phyloP scores from a whole-genome alignment of 2,329 filamentous ascomycete species.

The Ampelomyces quisqualis region DNA sequence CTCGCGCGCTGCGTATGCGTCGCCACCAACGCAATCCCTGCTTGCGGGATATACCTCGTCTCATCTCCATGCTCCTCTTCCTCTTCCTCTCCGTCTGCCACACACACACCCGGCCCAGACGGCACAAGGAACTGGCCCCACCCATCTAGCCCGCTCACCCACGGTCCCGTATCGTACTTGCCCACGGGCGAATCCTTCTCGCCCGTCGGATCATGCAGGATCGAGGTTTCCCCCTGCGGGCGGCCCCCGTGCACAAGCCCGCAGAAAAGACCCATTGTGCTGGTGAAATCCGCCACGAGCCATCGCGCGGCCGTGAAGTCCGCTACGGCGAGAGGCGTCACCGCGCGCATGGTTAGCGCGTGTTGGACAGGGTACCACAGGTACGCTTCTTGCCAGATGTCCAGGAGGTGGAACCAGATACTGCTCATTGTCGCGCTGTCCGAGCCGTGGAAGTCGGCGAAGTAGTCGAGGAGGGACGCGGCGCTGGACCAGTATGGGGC shows the following conservation, averaged over 20 bases:
- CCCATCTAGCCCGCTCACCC: conserved; percentile 23
- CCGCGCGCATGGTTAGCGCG: not conserved
- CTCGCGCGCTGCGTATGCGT: conserved; percentile 21
- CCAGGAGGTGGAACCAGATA: conserved; percentile 33
- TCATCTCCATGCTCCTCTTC: not conserved
- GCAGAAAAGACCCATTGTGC: conserved; percentile 5
- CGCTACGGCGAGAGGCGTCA: not conserved
- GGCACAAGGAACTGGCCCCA: conserved; percentile 33
- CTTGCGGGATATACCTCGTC: conserved; percentile 22
- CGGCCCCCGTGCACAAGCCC: conserved; percentile 4
- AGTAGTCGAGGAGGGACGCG: conserved; percentile 32
- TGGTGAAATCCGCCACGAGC: conserved; percentile 5
- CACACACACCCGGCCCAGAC: conserved; percentile 20
- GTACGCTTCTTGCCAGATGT: conserved; percentile 20
- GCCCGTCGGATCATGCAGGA: conserved; percentile 12
- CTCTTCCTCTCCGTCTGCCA: not conserved
- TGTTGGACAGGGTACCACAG: not conserved
- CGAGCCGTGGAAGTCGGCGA: conserved; percentile 25
- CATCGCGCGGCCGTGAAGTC: not conserved
- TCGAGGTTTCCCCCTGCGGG: too few species aligned
- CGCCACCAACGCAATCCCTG: conserved; percentile 26
- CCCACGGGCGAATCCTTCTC: not conserved
- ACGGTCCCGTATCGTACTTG: conserved; percentile 14
- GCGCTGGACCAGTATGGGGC: conserved; percentile 18
- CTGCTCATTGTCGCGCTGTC: conserved; percentile 27